phyloP scores from a whole-genome alignment of 768 basidiomycete genomes.

The Boletus subcaerulescens region DNA sequence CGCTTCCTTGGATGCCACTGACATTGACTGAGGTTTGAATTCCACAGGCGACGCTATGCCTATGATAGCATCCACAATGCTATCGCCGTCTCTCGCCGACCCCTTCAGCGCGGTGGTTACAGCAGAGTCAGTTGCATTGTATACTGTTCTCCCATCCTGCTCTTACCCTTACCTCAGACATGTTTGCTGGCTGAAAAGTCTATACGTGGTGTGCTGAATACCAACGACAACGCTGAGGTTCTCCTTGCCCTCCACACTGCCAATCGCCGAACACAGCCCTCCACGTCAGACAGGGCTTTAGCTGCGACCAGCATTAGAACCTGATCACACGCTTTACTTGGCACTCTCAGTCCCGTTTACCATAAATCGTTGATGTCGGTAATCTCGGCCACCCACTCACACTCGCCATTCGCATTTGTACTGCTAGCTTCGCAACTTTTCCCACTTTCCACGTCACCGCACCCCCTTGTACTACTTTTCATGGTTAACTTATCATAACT shows the following conservation, averaged over 20 bases:
- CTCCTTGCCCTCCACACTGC: slow-evolving; percentile 63
- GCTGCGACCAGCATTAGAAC: slow-evolving; percentile 23
- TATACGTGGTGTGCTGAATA: slow-evolving; percentile 65
- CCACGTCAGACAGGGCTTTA: slow-evolving; percentile 15
- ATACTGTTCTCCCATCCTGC: background rate
- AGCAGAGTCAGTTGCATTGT: slow-evolving; percentile 40
- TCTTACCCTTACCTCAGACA: slow-evolving; percentile 41
- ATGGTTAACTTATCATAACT: slow-evolving; percentile 21
- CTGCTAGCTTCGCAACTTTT: slow-evolving; percentile 14
- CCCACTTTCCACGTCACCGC: background rate
- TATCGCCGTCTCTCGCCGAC: slow-evolving; percentile 64
- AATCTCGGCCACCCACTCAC: background rate
- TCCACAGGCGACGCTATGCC: slow-evolving; percentile 63
- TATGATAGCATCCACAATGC: slow-evolving; percentile 81
- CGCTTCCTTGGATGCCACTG: background rate
- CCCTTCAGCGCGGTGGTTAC: slow-evolving; percentile 56
- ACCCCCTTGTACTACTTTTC: slow-evolving; percentile 19
- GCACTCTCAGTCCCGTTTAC: background rate
- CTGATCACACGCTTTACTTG: slow-evolving; percentile 11
- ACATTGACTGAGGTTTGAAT: slow-evolving; percentile 4
- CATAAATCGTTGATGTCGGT: slow-evolving; percentile 1
- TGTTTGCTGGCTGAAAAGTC: slow-evolving; percentile 72
- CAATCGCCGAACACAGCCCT: slow-evolving; percentile 12
- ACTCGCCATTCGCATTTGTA: slow-evolving; percentile 26
- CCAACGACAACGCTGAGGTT: slow-evolving; percentile 60